Evolutionary conservation across 352 stramenopile species (phyloP), one percentile per base, ranked within the genome.

Genomic region (Phytophthora syringae): DNA sequence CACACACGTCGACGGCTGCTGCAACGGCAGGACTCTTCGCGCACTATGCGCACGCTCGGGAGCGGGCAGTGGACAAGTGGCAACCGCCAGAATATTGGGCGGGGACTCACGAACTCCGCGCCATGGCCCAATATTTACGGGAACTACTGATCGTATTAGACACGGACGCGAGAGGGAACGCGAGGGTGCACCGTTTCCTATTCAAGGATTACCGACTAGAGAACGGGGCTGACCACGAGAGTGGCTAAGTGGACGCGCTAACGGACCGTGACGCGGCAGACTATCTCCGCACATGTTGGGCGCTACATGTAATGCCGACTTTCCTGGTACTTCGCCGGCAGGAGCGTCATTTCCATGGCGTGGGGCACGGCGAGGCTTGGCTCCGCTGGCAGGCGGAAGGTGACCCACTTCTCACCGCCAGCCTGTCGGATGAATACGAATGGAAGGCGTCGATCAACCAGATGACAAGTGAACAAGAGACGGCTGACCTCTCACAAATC

Each of bases 161-260:
- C n/a, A 27, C 22, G 2, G 34, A 18, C 7, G 2, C 3, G 0
- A 5, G 10, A 18, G 7, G 18, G 6, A 39, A 60, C 30, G 52
- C 40, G 11, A 39, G 52, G 13, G 24, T 60, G 15, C 52, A 60
- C 9, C 24, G 52, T 12, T 52, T 52, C 40, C 13, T 39, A 15
- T 60, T 43, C 18, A 40, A 51, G 15, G 9, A 42, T 1, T 30
- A 60, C 16, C 25, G 20, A 24, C 15, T 43, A 0, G 4, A 10
- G 4, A n/a, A 60, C 34, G 52, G 52, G 1, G 25, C 22, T 3
- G 30, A 60, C 18, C 52, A 60, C 28, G 52, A 52, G 49, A 52
- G 22, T 15, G 52, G 39, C 6, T 44, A 34, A 18, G 18, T 25
- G 12, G 30, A 43, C 13, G 28, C 27, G 15, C 11, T 61, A 1